Base-by-base conservation (phyloP, 1,284 basidiomycete species). In the Ustilago sp. region DNA sequence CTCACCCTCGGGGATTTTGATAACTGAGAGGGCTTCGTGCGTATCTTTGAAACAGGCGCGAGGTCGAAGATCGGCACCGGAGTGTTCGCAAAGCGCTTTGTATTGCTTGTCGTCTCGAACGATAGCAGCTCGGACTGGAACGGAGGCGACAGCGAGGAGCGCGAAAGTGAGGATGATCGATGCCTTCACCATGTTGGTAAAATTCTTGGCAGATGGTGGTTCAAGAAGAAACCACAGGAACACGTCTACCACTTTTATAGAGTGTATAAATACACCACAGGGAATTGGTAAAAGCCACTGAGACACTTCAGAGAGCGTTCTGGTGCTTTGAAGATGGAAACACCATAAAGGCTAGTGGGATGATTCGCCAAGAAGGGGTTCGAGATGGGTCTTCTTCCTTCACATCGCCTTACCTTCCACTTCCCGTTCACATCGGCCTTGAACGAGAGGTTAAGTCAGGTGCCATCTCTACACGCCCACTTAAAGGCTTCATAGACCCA, bases 31-130 rank as follows among this genome's bases (percentile, higher is more conserved):
- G 28, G 48, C 48, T 1, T 50, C 31, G 31, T 15, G 48, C 8
- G 9, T 12, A 28, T 50, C 48, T 6, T 23, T 32, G 53, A 55
- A 55, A 38, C 53, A 55, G n/a, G 53, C 53, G 9, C 53, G 53
- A 5, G 38, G n/a, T 11, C 51, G 51, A 19, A 8, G 1, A 17
- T 53, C 51, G 11, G 11, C 9, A 8, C n/a, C 11, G 34, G 23
- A 17, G 6, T 3, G 1, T 8, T 50, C 12, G 12, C 48, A 50
- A 50, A 50, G 48, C 6, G 28, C 48, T 32, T 32, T 28, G 51
- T 53, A 53, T 15, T 53, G 34, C 15, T 53, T 36, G 34, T 53
- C 51, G 51, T 53, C 51, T 12, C n/a, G 19, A 17, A 53, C n/a
- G 17, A 53, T 8, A 53, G 11, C 48, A 12, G 48, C 48, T 32